phyloP scores from a whole-genome alignment of 2,329 filamentous ascomycete species.

The Nemania sp. region DNA sequence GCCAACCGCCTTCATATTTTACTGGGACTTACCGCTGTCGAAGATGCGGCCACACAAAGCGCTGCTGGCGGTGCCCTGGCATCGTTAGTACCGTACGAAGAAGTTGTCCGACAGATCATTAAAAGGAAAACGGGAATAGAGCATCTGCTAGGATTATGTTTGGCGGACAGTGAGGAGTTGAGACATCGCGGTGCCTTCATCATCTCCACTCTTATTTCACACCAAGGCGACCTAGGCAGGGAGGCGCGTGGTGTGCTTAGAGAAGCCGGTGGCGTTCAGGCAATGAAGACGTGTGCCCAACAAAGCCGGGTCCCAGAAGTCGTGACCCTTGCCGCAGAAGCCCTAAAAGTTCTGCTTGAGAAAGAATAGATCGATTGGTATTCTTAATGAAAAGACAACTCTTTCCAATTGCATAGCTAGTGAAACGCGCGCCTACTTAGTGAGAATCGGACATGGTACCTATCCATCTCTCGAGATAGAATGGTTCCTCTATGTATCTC shows the following conservation, averaged over 20 bases:
- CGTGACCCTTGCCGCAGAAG: slow-evolving; percentile 70
- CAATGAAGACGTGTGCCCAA: slow-evolving; percentile 70
- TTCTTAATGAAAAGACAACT: background rate
- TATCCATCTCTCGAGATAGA: too few species aligned
- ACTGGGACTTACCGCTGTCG: slow-evolving; percentile 83
- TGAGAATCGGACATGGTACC: too few species aligned
- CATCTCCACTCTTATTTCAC: slow-evolving; percentile 70
- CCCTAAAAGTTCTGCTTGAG: slow-evolving; percentile 68
- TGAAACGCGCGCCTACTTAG: background rate
- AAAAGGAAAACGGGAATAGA: slow-evolving; percentile 71
- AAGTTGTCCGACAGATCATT: slow-evolving; percentile 71
- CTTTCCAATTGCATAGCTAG: background rate
- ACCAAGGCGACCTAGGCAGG: slow-evolving; percentile 66
- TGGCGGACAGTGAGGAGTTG: slow-evolving; percentile 70
- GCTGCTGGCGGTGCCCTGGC: slow-evolving; percentile 89
- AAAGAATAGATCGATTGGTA: slow-evolving; percentile 28
- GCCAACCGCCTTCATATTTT: slow-evolving; percentile 79
- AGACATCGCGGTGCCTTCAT: slow-evolving; percentile 75
- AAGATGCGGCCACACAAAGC: slow-evolving; percentile 76
- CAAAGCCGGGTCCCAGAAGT: slow-evolving; percentile 70
- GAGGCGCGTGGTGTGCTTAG: slow-evolving; percentile 63
- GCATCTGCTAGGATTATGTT: slow-evolving; percentile 79
- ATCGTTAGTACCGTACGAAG: slow-evolving; percentile 77
- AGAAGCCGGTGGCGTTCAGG: slow-evolving; percentile 65
- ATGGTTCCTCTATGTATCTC: too few species aligned